Conservation (phyloP, 345 rosid species). For the Hibiscus mutabilis region DNA sequence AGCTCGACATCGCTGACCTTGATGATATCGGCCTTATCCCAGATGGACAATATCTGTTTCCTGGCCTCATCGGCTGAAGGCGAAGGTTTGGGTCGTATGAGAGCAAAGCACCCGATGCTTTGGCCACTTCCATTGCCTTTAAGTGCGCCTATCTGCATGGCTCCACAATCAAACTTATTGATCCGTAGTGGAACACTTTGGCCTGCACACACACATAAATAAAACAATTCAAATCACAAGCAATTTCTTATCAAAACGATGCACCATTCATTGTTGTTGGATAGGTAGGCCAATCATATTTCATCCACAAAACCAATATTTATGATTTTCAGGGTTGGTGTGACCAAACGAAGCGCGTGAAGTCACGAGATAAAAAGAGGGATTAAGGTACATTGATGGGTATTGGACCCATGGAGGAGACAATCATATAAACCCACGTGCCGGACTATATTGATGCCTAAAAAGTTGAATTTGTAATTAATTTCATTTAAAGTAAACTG, state of each 20-base stretch:
- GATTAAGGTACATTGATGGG: not conserved
- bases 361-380: not conserved
- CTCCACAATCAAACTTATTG: constrained; percentile 95
- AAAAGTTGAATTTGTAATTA: not conserved
- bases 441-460: not conserved
- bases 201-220: constrained; percentile 33
- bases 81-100: constrained; percentile 95
- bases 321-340: too few relatives aligned
- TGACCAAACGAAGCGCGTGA: not conserved
- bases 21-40: constrained; percentile 95
- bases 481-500: not conserved
- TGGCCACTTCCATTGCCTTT: constrained; percentile 91
- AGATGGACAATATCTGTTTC: constrained; percentile 80
- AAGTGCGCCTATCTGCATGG: constrained; percentile 95
- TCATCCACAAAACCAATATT: too few relatives aligned
- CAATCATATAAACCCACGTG: not conserved
- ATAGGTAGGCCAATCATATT: too few relatives aligned
- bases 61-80: constrained; percentile 77
- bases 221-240: too few relatives aligned
- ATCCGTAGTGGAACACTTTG: constrained; percentile 88
- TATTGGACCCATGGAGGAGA: not conserved
- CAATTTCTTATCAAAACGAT: not conserved
- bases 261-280: too few relatives aligned
- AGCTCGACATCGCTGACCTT: constrained; percentile 95
- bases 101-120: constrained; percentile 76